phyloP scores from a whole-genome alignment of 805 yeast species.

The Maudiozyma bulderi region DNA sequence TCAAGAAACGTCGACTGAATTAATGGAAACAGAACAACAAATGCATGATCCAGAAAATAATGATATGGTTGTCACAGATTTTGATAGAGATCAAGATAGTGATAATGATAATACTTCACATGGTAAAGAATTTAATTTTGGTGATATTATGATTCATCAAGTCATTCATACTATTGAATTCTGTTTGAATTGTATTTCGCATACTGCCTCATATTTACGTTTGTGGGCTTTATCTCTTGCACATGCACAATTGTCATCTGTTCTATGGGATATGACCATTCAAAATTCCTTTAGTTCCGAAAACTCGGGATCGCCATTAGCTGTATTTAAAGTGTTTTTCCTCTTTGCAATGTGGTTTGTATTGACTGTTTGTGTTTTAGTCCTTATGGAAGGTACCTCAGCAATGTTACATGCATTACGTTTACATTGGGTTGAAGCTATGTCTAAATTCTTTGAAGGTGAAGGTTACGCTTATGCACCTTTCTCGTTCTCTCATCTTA shows the following conservation, averaged over 20 bases:
- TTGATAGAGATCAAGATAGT: constrained; percentile 33
- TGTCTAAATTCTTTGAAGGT: constrained; percentile 97
- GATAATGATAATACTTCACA: constrained; percentile 35
- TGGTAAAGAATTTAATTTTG: constrained; percentile 56
- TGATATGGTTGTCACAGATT: constrained; percentile 36
- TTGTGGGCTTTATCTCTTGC: constrained; percentile 96
- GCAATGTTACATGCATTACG: constrained; percentile 98
- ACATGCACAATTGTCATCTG: constrained; percentile 92
- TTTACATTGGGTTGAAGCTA: constrained; percentile 98
- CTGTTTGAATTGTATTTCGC: constrained; percentile 95
- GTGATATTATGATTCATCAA: constrained; percentile 93
- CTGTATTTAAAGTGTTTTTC: constrained; percentile 65
- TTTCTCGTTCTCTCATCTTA: constrained; percentile 47
- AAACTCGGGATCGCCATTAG: constrained; percentile 42
- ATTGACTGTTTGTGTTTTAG: constrained; percentile 82
- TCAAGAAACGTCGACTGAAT: constrained; percentile 24
- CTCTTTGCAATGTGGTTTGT: constrained; percentile 93
- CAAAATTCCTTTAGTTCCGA: constrained; percentile 57
- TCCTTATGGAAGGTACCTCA: constrained; percentile 96
- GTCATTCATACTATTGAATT: constrained; percentile 96
- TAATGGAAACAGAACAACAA: constrained; percentile 8
- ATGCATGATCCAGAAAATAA: constrained; percentile 32
- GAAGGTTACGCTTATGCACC: constrained; percentile 90
- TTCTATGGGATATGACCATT: constrained; percentile 92
- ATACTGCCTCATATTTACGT: constrained; percentile 93